Evolutionary conservation across 2,329 filamentous ascomycete genomes (phyloP), one percentile per base, ranked within the genome.

Genomic region (Xylariales sp.): DNA sequence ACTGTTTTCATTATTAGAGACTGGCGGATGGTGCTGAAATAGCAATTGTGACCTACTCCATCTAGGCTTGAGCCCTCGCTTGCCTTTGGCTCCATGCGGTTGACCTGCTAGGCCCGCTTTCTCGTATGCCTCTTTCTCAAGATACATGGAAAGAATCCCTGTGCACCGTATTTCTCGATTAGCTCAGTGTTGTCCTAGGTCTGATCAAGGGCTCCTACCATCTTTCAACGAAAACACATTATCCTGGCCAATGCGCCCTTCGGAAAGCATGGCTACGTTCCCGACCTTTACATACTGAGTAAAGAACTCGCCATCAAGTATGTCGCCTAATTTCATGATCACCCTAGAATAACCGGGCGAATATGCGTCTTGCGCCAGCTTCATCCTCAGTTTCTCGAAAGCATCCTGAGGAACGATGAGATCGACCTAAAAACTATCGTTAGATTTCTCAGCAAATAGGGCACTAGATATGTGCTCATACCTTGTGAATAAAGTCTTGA

Each of bases 91-190:
- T 3, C 75, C 76, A 40, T 78, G 66, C 14, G 85, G 74, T 46
- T 80, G 81, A 1, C 91, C 91, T 1, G 81, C 76, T 1, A 98
- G 69, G 0, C 93, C 93, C 32, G 84, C 81, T 33, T 83, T 76
- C 60, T 97, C 89, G 59, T 90, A 96, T 1, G 78, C 81, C 38
- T 89, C 81, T 49, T 83, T 88, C 46, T 88, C 84, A 18, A 97
- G 70, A 50, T 88, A 85, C 50, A 98, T 71, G 4, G 73, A 78
- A 23, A 98, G 69, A 1, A 76, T 64, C 1, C 88, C 88, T 86
- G 31, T 6, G 28, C 5, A 24, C 27, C 39, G 13, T 31, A 13
- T 31, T 27, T 11, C 8, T 15, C 18, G 23, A 5, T 13, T 12
- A 8, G 14, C 17, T 6, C 23, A 17, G 6, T 32, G 2, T 5